Evolutionary conservation across 805 yeast genomes (phyloP).

Genomic region (Candida tallmaniae): DNA sequence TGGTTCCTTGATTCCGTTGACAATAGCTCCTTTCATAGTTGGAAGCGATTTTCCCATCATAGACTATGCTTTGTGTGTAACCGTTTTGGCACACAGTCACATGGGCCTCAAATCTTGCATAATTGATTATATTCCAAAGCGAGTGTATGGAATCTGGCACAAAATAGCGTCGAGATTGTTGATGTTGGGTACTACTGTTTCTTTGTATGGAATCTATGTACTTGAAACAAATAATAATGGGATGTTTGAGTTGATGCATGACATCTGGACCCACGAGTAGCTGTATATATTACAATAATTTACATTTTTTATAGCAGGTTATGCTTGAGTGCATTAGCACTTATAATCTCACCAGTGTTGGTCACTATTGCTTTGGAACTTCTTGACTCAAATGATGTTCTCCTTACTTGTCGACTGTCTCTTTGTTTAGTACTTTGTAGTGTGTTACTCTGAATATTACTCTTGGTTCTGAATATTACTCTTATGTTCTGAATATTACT

Average conservation of each 20-base stretch:
- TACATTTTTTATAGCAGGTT: no score
- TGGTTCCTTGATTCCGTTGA: slow-evolving; percentile 69
- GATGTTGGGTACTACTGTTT: slow-evolving; percentile 64
- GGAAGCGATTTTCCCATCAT: slow-evolving; percentile 67
- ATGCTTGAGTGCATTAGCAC: no score
- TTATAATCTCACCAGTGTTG: no score
- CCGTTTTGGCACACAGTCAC: slow-evolving; percentile 72
- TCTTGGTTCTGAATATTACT: no score
- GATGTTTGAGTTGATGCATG: slow-evolving; percentile 62
- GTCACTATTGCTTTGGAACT: no score
- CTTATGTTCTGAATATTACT: no score
- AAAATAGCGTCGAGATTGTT: slow-evolving; percentile 63
- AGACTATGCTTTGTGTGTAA: slow-evolving; percentile 66
- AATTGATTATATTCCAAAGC: slow-evolving; percentile 82
- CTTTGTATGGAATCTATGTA: slow-evolving; percentile 76
- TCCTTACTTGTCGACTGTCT: slow-evolving; percentile 3
- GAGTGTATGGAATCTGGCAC: slow-evolving; percentile 80
- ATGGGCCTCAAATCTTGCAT: slow-evolving; percentile 90
- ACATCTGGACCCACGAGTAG: no score
- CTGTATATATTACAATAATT: slow-evolving; percentile 1
- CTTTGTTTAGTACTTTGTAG: slow-evolving; percentile 1
- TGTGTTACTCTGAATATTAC: no score
- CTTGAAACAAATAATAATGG: slow-evolving; percentile 82
- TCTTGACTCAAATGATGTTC: slow-evolving; percentile 1
- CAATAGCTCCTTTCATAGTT: slow-evolving; percentile 67